Evolutionary conservation across 2,329 filamentous ascomycete species (phyloP), one percentile per base, ranked within the genome.

Genomic region (Neopestalotiopsis rosae): DNA sequence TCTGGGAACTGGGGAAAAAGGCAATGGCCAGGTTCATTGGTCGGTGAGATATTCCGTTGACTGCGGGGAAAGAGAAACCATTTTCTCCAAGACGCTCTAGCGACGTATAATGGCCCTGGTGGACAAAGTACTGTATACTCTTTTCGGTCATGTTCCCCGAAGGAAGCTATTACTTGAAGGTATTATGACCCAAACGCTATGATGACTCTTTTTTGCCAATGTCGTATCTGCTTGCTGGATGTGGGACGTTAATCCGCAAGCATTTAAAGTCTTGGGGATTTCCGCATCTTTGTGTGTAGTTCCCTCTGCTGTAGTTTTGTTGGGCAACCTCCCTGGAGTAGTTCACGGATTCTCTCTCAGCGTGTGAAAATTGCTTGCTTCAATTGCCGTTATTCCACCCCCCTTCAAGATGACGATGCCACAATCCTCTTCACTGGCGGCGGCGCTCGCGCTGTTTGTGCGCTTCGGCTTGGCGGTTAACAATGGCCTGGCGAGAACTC

Each of bases 121-220:
- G 24, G 24, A 28, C 24, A 28, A 28, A 28, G 24, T 49, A 28
- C 45, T 58, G 49, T 49, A 66, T 66, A 66, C 63, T 66, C 17
- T 49, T 66, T 66, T 45, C 24, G 63, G 49, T 14, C 24, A 57
- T 57, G n/a, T 34, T 56, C 63, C 63, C 63, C 63, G 63, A 66
- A 34, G 63, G 57, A 34, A 49, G 49, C 32, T 52, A 66, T 66
- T 66, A 66, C 49, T 40, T 56, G 17, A 66, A 45, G 45, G 17
- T 24, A 34, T n/a, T 28, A 56, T 66, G 17, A 57, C 49, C 42
- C n/a, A 56, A 30, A 52, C 45, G 45, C 45, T 52, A 52, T 52
- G 45, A n/a, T 49, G 45, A 52, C 10, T 17, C 5, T 28, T 28
- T 14, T 7, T 49, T 49, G 42, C 42, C 45, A 52, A 52, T 52